phyloP scores from a whole-genome alignment of 1,284 basidiomycete species.

The Ceratobasidium sp. region DNA sequence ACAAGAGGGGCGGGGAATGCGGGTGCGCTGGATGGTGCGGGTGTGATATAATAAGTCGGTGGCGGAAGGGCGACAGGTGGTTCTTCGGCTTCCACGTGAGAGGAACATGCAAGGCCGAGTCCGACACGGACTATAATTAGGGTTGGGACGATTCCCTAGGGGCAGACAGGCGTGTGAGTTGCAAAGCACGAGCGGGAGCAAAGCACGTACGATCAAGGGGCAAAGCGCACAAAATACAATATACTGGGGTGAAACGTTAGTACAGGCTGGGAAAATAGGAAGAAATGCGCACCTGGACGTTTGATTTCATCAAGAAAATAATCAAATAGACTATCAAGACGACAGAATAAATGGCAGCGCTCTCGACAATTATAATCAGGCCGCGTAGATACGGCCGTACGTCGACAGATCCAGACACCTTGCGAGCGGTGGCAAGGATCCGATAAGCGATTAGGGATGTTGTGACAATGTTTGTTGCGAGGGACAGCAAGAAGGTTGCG shows the following conservation, averaged over 20 bases:
- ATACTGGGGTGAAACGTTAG: conserved; percentile 1
- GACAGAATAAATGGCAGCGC: conserved; percentile 34
- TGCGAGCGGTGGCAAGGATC: conserved; percentile 32
- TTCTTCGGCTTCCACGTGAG: conserved; percentile 21
- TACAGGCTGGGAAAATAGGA: neutral
- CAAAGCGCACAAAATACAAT: conserved; percentile 37
- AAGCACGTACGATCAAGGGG: conserved; percentile 28
- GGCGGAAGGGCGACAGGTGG: conserved; percentile 8
- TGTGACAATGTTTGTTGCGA: conserved; percentile 33
- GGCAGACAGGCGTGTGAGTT: neutral
- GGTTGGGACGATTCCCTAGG: conserved; percentile 35
- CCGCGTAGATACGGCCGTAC: conserved; percentile 32
- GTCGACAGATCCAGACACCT: conserved; percentile 12
- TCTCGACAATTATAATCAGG: conserved; percentile 22
- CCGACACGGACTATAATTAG: conserved; percentile 40
- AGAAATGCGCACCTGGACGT: conserved; percentile 20
- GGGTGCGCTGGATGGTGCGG: neutral
- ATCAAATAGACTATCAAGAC: conserved; percentile 16
- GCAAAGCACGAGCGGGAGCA: no score
- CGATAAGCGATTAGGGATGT: conserved; percentile 32
- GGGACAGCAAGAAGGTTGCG: conserved; percentile 12
- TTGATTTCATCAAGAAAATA: conserved; percentile 9
- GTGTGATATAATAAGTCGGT: conserved; percentile 22
- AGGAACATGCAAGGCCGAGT: conserved; percentile 22
- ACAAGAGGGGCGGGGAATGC: conserved; percentile 20